Evolutionary conservation across 306 rosid species (phyloP).

Genomic region (Cicer yamashitae): DNA sequence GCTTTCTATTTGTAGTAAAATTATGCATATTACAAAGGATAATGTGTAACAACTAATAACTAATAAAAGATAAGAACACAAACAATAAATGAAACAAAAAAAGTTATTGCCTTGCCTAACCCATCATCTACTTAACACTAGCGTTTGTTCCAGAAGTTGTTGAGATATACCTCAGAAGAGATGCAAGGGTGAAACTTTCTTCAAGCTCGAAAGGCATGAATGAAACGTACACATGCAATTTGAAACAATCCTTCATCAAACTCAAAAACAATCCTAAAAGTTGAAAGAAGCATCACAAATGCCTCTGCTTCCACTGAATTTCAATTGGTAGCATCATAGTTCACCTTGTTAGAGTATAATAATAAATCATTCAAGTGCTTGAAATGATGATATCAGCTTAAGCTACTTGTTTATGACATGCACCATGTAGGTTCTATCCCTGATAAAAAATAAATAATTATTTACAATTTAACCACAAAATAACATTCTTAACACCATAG

Average conservation of each 20-base stretch:
- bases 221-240: not conserved
- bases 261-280: too few relatives aligned
- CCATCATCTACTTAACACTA: too few relatives aligned
- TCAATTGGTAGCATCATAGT: not conserved
- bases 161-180: too few relatives aligned
- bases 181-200: not conserved
- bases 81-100: too few relatives aligned
- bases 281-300: not conserved
- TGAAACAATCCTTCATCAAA: not conserved
- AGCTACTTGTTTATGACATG: slow-evolving; percentile 23
- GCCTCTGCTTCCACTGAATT: not conserved
- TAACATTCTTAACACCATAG: not conserved
- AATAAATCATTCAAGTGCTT: not conserved
- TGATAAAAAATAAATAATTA: not conserved
- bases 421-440: not conserved
- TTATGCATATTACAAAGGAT: too few relatives aligned
- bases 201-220: not conserved
- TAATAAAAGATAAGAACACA: too few relatives aligned
- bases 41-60: too few relatives aligned
- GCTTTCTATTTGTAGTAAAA: too few relatives aligned
- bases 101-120: too few relatives aligned
- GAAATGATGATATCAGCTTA: not conserved
- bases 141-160: too few relatives aligned
- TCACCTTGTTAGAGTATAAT: not conserved
- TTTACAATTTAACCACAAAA: slow-evolving; percentile 6